phyloP scores from a whole-genome alignment of 257 asterid genomes.

The Hygrophila difformis region DNA sequence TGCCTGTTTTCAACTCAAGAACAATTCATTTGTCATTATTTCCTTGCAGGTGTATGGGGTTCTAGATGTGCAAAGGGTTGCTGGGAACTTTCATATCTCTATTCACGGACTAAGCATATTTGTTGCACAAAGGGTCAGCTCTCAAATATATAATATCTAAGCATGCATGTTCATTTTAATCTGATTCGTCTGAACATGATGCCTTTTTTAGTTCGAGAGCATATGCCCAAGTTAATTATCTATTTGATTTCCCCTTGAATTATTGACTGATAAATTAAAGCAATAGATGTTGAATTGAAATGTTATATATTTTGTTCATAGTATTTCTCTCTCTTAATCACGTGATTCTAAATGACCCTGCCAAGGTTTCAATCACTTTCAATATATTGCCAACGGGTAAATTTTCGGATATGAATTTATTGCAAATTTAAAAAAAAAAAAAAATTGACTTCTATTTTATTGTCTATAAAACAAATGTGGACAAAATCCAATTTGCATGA shows the following conservation, averaged over 20 bases:
- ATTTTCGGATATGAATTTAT: no score
- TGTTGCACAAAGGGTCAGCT: conserved; percentile 79
- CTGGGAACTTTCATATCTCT: conserved; percentile 97
- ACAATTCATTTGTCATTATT: neutral
- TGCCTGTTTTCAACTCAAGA: neutral
- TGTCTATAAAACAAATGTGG: no score
- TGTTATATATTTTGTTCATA: neutral
- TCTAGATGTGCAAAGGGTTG: conserved; percentile 96
- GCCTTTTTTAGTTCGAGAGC: neutral
- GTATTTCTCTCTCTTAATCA: neutral
- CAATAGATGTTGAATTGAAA: neutral
- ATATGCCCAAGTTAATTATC: neutral
- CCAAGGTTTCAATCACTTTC: no score
- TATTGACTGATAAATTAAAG: neutral
- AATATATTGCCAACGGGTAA: no score
- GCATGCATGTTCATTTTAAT: neutral
- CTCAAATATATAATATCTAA: no score
- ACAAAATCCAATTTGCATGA: no score
- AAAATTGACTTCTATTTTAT: no score
- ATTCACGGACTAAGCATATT: conserved; percentile 87
- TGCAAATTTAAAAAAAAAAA: no score
- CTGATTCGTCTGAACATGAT: neutral
- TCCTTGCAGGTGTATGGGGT: conserved; percentile 82
- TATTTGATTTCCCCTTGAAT: neutral
- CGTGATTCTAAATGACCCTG: no score